Base-by-base conservation (phyloP, 2,329 filamentous ascomycete species). In the Apiospora marii region DNA sequence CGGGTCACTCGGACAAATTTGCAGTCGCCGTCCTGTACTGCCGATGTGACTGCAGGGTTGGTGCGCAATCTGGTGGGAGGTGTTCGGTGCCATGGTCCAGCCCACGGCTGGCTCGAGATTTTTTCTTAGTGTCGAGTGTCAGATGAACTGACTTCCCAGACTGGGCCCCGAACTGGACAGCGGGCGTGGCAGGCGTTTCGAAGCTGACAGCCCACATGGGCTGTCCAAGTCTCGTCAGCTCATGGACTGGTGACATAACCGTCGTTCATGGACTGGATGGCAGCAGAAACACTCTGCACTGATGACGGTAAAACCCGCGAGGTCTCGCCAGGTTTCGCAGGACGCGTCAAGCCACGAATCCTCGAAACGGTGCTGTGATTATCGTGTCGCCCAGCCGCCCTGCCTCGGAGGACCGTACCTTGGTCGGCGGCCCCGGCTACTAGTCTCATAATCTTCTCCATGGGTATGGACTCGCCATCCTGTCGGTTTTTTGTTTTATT, bases 21-120 rank as follows among this genome's bases (percentile, higher is more conserved):
- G 34, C 58, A 24, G 34, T 19, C 34, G 5, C n/a, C 34, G 5
- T 41, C 34, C 2, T n/a, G 58, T 41, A 64, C n/a, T 8, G 58
- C 58, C 58, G 34, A 64, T 64, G 58, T 64, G 4, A 41, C 58
- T 19, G 58, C 7, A 41, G 58, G 58, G 58, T 64, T 64, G 58
- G 58, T 64, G 30, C 34, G 34, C 58, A 64, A 64, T 24, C 34
- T 64, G 58, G 58, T 64, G 58, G 58, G 58, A 41, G 58, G 58
- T 64, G 58, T 41, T 41, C 19, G 34, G 30, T 41, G 27, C 19
- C 19, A 37, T 61, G 53, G 53, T 22, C 53, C 19, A 4, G 30
- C 37, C 30, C 16, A 41, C n/a, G 34, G 34, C 58, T n/a, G 58
- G 30, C 4, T 41, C 34, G 58, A 41, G 8, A 10, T 41, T 41